Conservation (phyloP, 1,284 basidiomycete genomes). For the Ustilago lituana region DNA sequence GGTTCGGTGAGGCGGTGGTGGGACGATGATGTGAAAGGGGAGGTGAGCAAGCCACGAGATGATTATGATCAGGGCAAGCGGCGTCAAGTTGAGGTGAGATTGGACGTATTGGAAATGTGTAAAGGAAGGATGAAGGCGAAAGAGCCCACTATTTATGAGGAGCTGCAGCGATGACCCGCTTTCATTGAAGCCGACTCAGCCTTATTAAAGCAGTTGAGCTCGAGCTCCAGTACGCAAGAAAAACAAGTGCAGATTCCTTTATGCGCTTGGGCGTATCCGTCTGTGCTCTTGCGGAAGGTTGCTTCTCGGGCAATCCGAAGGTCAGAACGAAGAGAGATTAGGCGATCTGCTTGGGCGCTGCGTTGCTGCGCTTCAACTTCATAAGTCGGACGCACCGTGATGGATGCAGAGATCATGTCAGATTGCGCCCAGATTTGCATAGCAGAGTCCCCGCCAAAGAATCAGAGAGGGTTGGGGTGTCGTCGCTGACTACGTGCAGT, state of each 20-base stretch:
- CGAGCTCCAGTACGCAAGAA: no score
- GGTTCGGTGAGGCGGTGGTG: background rate
- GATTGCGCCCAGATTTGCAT: constrained; percentile 3
- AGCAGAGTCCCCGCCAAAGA: no score
- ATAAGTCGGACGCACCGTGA: constrained; percentile 16
- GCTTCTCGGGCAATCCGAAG: constrained; percentile 14
- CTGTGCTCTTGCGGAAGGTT: no score
- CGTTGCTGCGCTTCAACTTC: constrained; percentile 17
- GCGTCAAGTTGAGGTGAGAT: background rate
- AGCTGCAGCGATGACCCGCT: background rate
- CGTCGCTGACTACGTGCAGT: no score
- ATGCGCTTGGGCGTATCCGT: constrained; percentile 1
- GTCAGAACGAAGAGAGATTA: background rate
- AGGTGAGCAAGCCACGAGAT: background rate
- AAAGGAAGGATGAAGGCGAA: no score
- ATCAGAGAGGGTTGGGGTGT: no score
- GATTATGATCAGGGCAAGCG: background rate
- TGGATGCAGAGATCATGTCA: background rate
- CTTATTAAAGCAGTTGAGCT: no score
- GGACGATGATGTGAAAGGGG: background rate
- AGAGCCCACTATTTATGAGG: no score
- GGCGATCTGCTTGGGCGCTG: no score
- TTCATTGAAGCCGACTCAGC: no score
- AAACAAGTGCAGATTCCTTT: constrained; percentile 24
- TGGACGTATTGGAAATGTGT: background rate